Percentiles rank a stretch among this genome's conserved stretches.
Conservation (phyloP, 352 stramenopile species). For the Pythium aquatile region DNA sequence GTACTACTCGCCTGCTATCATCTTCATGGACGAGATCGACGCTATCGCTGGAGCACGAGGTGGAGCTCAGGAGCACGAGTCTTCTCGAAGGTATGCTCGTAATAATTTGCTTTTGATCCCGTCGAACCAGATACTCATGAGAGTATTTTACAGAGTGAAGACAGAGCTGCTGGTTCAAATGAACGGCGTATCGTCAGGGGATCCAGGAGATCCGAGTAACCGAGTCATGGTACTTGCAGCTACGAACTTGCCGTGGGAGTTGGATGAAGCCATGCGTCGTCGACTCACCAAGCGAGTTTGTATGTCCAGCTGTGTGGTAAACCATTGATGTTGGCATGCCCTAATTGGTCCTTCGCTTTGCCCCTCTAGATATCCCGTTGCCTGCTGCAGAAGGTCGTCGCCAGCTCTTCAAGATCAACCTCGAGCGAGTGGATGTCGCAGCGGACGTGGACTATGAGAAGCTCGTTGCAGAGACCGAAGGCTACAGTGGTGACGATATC, state of each 20-base stretch:
- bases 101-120: background rate
- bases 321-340: too few species aligned
- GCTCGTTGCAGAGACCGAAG: slow-evolving; percentile 65
- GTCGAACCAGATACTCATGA: background rate
- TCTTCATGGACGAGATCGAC: slow-evolving; percentile 99
- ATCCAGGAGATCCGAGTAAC: slow-evolving; percentile 35
- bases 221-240: slow-evolving; percentile 90
- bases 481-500: slow-evolving; percentile 47
- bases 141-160: slow-evolving; percentile 80
- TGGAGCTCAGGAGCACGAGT: slow-evolving; percentile 79
- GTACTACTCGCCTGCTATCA: slow-evolving; percentile 96
- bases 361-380: slow-evolving; percentile 42
- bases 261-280: slow-evolving; percentile 89
- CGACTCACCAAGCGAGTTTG: slow-evolving; percentile 92
- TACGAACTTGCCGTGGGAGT: slow-evolving; percentile 92
- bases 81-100: slow-evolving; percentile 56
- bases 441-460: slow-evolving; percentile 76
- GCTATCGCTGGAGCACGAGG: slow-evolving; percentile 84
- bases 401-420: slow-evolving; percentile 76
- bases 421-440: slow-evolving; percentile 72
- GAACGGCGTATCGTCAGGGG: slow-evolving; percentile 86
- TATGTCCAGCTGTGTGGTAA: background rate
- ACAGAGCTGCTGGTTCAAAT: slow-evolving; percentile 98
- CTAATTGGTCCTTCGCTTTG: background rate
- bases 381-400: slow-evolving; percentile 41